phyloP scores from a whole-genome alignment of 805 yeast species.

The Brettanomyces custersianus region DNA sequence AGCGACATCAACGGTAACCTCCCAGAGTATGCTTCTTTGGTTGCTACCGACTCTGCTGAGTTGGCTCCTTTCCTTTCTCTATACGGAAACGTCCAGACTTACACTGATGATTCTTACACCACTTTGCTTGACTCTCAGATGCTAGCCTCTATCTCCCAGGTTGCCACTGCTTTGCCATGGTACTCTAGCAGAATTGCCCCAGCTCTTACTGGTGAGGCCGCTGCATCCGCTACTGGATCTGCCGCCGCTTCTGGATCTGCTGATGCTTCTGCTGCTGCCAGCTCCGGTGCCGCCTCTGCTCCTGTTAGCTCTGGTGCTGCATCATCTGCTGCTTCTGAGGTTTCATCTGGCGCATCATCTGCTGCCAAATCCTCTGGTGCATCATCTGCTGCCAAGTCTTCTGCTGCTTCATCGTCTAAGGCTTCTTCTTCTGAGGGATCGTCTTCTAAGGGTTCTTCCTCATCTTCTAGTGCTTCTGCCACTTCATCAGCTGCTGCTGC shows the following conservation, averaged over 20 bases:
- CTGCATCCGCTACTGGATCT: slow-evolving; percentile 7
- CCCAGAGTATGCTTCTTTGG: slow-evolving; percentile 25
- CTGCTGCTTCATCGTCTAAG: slow-evolving; percentile 4
- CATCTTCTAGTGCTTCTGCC: slow-evolving; percentile 5
- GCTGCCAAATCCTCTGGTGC: slow-evolving; percentile 3
- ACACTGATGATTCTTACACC: slow-evolving; percentile 37
- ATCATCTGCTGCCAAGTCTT: slow-evolving; percentile 1
- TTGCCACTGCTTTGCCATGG: slow-evolving; percentile 28
- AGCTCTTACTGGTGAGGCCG: slow-evolving; percentile 11
- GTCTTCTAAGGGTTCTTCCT: slow-evolving; percentile 5
- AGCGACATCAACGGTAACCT: slow-evolving; percentile 27
- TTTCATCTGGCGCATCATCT: slow-evolving; percentile 5
- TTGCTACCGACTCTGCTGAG: slow-evolving; percentile 20
- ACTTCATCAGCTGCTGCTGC: slow-evolving; percentile 12
- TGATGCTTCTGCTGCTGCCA: slow-evolving; percentile 8
- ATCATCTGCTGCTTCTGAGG: slow-evolving; percentile 2
- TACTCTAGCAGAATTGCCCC: slow-evolving; percentile 22
- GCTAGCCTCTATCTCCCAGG: slow-evolving; percentile 13
- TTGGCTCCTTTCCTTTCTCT: slow-evolving; percentile 23
- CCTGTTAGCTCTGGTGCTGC: slow-evolving; percentile 8
- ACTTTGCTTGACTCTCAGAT: slow-evolving; percentile 24
- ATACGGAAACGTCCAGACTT: slow-evolving; percentile 27
- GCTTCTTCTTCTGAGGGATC: slow-evolving; percentile 3
- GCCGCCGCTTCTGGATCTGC: slow-evolving; percentile 9
- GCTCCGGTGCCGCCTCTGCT: slow-evolving; percentile 5